These are phyloP conservation scores for Podospora comata DNA, from an alignment of 495 filamentous ascomycete species.

Conservation along the genomic window DNA sequence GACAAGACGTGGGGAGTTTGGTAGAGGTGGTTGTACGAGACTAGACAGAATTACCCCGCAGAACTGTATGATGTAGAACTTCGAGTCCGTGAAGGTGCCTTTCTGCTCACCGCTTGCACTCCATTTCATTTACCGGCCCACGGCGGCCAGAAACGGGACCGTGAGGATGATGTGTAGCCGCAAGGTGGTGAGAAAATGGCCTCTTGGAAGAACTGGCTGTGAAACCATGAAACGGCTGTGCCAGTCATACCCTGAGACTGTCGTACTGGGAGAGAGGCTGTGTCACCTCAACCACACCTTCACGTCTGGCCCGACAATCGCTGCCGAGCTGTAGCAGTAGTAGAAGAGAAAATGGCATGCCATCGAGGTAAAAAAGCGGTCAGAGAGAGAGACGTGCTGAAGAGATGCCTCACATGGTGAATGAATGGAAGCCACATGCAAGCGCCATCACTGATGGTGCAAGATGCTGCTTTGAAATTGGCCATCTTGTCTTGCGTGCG, in stretches of 20 bases:
- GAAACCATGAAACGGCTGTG: slow-evolving; percentile 23
- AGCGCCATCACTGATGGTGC: slow-evolving; percentile 1
- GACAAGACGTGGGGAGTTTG: neutral
- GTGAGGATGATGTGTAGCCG: neutral
- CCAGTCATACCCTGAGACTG: slow-evolving; percentile 10
- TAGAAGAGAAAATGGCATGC: neutral
- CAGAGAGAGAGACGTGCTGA: neutral
- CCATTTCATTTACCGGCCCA: neutral
- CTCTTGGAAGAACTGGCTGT: neutral
- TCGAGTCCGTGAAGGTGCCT: too few relatives aligned
- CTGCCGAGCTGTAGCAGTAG: neutral
- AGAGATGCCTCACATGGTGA: neutral
- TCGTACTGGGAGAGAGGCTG: slow-evolving; percentile 16
- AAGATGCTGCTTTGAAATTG: slow-evolving; percentile 5
- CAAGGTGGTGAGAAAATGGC: neutral
- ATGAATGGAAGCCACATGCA: slow-evolving; percentile 9
- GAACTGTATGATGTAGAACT: neutral
- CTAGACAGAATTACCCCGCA: neutral
- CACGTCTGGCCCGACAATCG: neutral
- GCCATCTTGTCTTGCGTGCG: neutral
- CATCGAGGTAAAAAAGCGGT: slow-evolving; percentile 1
- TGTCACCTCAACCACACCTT: slow-evolving; percentile 5
- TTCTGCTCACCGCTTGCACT: neutral
- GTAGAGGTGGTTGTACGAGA: neutral
- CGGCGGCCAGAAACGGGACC: slow-evolving; percentile 18